Evolutionary conservation across 1,139 yeast genomes (phyloP), one percentile per base, ranked within the genome.

Genomic region (Meyerozyma carpophila): DNA sequence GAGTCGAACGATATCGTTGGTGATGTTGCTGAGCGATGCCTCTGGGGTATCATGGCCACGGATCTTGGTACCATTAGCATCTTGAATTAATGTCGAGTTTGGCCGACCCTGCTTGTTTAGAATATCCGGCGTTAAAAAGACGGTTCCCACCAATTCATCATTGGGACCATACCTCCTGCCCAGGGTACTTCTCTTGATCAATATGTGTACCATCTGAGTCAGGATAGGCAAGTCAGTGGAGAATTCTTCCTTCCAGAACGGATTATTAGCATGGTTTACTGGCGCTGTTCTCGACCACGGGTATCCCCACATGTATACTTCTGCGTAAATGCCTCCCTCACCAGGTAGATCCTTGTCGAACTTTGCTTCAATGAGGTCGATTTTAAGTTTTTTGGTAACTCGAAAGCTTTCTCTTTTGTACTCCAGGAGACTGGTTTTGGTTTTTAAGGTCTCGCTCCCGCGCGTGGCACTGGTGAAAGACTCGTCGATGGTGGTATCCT

Each of bases 161-260:
- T 46, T 50, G 1, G 57, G 36, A 50, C 61, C 61, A 44, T 68
- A 54, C 9, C 41, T 16, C 20, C 47, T 55, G 18, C 37, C 36
- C 37, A 44, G 45, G 10, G 65, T 48, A 40, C 72, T 63, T 40
- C 66, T 61, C 52, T 77, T 81, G 43, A 82, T 68, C 29, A 76
- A 58, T 10, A 84, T 71, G 44, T 73, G 76, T 41, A 82, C 65
- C 57, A 72, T 69, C 47, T 76, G 77, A 1, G 84, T 74, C 41
- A 75, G 70, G 13, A 82, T 68, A 0, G 87, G 75, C 47, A 82
- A 66, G 44, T 81, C 79, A 9, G 86, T 63, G 2, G 73, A 63
- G 53, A 82, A 80, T 39, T 71, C 75, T 54, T 85, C 91, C 56
- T 85, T 81, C 87, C 91, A 85, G 57, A 85, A 85, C 3, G 88